Evolutionary conservation across 2,329 filamentous ascomycete genomes (phyloP).

Genomic region (Stachybotrys chlorohalonatus): DNA sequence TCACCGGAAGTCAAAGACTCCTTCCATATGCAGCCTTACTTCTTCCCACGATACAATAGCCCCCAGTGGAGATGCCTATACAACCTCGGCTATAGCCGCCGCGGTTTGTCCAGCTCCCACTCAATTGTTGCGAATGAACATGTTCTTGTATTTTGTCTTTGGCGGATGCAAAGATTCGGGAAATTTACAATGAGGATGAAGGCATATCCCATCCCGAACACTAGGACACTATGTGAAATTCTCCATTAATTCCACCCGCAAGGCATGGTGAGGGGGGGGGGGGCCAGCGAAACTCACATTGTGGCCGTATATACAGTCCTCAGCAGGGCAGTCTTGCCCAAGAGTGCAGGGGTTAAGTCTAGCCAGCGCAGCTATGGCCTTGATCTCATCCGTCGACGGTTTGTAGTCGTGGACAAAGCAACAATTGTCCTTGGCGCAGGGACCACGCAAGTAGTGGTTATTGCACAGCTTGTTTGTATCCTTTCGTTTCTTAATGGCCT

Average conservation of each 20-base stretch:
- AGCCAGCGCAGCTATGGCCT: constrained; percentile 46
- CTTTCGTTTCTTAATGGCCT: constrained; percentile 46
- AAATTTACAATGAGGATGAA: constrained; percentile 48
- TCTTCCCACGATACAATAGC: too few species aligned
- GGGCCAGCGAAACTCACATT: constrained; percentile 33
- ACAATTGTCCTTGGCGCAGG: constrained; percentile 47
- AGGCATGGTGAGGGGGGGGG: neutral
- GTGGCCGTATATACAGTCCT: constrained; percentile 55
- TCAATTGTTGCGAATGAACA: constrained; percentile 11
- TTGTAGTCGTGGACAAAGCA: constrained; percentile 48
- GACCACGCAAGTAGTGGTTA: constrained; percentile 50
- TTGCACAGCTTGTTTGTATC: constrained; percentile 51
- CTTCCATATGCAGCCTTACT: too few species aligned
- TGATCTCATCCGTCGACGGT: constrained; percentile 43
- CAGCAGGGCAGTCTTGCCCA: constrained; percentile 48
- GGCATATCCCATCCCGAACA: constrained; percentile 40
- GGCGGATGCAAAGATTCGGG: constrained; percentile 44
- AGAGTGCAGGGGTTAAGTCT: constrained; percentile 48
- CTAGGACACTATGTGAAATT: constrained; percentile 37
- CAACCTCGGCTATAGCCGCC: too few species aligned
- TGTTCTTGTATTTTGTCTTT: constrained; percentile 40
- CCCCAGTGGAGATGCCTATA: too few species aligned
- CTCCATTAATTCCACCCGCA: neutral
- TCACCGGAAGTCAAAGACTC: too few species aligned
- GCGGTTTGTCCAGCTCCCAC: too few species aligned